Evolutionary conservation across 2,329 filamentous ascomycete species (phyloP), one percentile per base, ranked within the genome.

Genomic region (Sclerotinia minor): DNA sequence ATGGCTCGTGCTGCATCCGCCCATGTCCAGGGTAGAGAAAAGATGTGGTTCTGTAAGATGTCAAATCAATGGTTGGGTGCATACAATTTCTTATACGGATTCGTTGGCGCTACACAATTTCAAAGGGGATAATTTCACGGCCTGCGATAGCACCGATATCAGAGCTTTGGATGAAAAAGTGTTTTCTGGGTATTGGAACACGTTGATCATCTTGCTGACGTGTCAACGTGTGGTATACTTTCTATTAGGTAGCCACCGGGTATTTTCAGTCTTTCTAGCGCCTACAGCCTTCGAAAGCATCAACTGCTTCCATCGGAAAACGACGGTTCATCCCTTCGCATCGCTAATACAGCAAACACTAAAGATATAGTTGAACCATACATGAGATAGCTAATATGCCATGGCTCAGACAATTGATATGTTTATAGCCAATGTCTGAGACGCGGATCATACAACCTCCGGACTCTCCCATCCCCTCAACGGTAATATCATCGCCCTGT

Each of bases 371-470:
- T 29, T 59, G 52, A 19, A 17, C 19, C 44, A 24, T 49, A 49
- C 58, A 49, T 38, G 6, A 15, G 21, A 35, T 50, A 35, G 41
- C 50, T 58, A 5, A 6, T 41, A 41, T 41, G 54, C 21, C 41
- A 49, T 65, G 38, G 53, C 64, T 41, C 64, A n/a, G 54, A 32
- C 64, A n/a, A 11, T 54, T 65, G 17, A 35, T 26, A 26, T 45
- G 44, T 49, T 52, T 9, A 41, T 32, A 24, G n/a, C 35, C 57
- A 63, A 32, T 55, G 17, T 29, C 65, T 63, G 65, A 67, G 58
- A 63, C 65, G 47, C 65, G 65, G 47, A 67, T 63, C 57, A 61
- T 44, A 53, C 65, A 47, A 45, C 24, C 35, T 53, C 65, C 35
- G 24, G 26, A 26, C 26, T 47, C 24, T 50, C 35, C 24, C 47